Evolutionary conservation across 805 yeast genomes (phyloP), one percentile per base, ranked within the genome.

Genomic region (Nakazawaea ishiwadae): DNA sequence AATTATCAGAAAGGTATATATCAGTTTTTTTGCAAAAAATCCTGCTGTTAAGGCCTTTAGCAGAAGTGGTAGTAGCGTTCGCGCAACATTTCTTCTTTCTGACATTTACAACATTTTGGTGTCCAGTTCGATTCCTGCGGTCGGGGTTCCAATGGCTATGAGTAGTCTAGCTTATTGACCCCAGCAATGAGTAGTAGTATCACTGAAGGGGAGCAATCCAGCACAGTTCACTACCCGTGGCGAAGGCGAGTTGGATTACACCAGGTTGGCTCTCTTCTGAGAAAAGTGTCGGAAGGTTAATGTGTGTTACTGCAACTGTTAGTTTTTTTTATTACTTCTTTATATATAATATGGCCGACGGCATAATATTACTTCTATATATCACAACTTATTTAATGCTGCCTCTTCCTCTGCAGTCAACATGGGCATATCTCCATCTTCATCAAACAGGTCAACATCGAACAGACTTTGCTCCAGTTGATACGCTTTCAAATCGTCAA

Each of bases 401-500:
- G 44, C 50, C 26, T 47, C 50, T 15, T 47, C 50, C 36, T 47
- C 50, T 15, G 44, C 44, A 3, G 48, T 47, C 42, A 47, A 41
- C 42, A 40, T 36, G 23, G 44, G 44, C 35, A 39, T 31, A 20
- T 42, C 48, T 9, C 40, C 75, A 16, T 66, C 75, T 36, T 69
- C 75, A 41, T 69, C 74, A 37, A 68, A 61, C 39, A 67, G 73
- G 70, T 68, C 67, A 42, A 63, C 37, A 18, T 43, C 53, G 44
- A 45, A 45, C 43, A 40, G 30, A 28, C 52, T 58, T 55, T 78
- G 81, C 38, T 71, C 74, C 34, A 63, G 58, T 57, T 87, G 96
- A 54, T 68, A 74, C 17, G 59, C 62, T 40, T 73, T 62, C 39
- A 87, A 62, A 53, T 86, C 90, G 35, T 79, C 83, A 20, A 79